Percentiles rank a stretch among this genome's conserved stretches.
Evolutionary conservation across 106 monocot species (phyloP).

Genomic region (Allium fistulosum): DNA sequence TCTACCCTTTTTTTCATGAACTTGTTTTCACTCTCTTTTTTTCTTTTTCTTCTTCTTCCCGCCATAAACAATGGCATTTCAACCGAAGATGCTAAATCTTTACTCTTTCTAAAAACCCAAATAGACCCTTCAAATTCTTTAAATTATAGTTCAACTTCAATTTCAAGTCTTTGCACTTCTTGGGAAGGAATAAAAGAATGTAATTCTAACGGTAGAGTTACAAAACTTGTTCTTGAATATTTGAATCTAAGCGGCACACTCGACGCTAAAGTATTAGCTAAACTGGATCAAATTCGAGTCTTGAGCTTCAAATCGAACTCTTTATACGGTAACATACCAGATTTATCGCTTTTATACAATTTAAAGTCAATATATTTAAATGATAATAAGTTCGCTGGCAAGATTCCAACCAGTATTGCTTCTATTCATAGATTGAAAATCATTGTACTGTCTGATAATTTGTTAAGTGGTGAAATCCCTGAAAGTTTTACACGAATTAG

Average conservation of each 20-base stretch:
- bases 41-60: slow-evolving; percentile 10
- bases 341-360: slow-evolving; percentile 48
- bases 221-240: slow-evolving; percentile 82
- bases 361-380: slow-evolving; percentile 76
- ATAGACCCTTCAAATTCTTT: slow-evolving; percentile 42
- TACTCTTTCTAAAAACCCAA: slow-evolving; percentile 49
- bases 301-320: slow-evolving; percentile 86
- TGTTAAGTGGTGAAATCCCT: slow-evolving; percentile 62
- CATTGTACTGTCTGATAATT: slow-evolving; percentile 59
- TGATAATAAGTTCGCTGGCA: slow-evolving; percentile 65
- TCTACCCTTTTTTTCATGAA: neutral
- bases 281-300: slow-evolving; percentile 77
- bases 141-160: slow-evolving; percentile 27
- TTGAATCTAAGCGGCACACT: slow-evolving; percentile 70
- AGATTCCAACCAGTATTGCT: slow-evolving; percentile 40
- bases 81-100: slow-evolving; percentile 33
- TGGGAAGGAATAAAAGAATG: slow-evolving; percentile 75
- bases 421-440: slow-evolving; percentile 69
- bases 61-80: neutral
- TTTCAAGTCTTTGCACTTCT: slow-evolving; percentile 27
- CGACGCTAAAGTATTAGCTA: slow-evolving; percentile 13
- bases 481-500: slow-evolving; percentile 24
- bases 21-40: neutral
- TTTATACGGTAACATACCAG: slow-evolving; percentile 65
- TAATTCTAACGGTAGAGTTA: slow-evolving; percentile 39